phyloP scores from a whole-genome alignment of 495 filamentous ascomycete species.

The Amorphotheca resinae region DNA sequence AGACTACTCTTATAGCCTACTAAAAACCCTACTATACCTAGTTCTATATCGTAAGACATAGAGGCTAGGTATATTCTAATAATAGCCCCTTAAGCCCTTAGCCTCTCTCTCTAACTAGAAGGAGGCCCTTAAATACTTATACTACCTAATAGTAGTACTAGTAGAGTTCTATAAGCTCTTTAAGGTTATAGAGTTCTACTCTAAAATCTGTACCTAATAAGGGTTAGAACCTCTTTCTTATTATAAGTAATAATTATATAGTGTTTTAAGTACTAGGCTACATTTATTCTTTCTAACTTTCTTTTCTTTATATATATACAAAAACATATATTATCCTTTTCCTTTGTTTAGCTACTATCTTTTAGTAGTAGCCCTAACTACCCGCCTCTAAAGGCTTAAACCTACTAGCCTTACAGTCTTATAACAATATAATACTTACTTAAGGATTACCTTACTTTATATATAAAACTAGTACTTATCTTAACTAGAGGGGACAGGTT shows the following conservation, averaged over 20 bases:
- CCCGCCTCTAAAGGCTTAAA: neutral
- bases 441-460: neutral
- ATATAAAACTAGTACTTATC: neutral
- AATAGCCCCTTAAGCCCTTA: neutral
- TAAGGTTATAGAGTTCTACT: neutral
- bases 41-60: neutral
- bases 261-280: neutral
- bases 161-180: neutral
- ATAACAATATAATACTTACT: neutral
- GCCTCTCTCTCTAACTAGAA: neutral
- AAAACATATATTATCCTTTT: neutral
- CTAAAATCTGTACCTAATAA: neutral
- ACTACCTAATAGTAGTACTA: neutral
- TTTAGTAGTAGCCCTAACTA: neutral
- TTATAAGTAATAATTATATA: neutral
- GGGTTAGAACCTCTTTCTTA: neutral
- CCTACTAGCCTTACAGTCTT: neutral
- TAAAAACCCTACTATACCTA: neutral
- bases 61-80: neutral
- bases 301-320: neutral
- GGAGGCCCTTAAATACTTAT: neutral
- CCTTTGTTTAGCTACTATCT: neutral
- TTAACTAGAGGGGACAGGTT: neutral
- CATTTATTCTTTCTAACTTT: too few species aligned
- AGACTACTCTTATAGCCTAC: neutral